Conservation (phyloP, 805 yeast genomes). For the Candida orba region DNA sequence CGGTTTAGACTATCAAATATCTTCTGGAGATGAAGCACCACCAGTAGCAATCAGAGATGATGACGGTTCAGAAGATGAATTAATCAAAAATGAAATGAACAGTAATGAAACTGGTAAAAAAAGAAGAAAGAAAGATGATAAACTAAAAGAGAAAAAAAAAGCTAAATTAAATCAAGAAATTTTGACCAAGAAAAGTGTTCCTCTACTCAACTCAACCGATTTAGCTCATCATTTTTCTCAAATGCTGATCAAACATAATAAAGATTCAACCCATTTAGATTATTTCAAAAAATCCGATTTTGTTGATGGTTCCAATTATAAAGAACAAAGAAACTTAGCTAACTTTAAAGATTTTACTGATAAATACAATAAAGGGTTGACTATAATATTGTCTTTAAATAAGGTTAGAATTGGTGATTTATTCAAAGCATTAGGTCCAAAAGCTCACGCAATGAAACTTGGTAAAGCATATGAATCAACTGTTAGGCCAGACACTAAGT, state of each 20-base stretch:
- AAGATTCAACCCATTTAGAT: constrained; percentile 70
- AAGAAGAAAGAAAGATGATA: constrained; percentile 29
- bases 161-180: constrained; percentile 60
- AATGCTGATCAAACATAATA: constrained; percentile 49
- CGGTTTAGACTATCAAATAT: constrained; percentile 57
- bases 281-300: constrained; percentile 52
- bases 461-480: constrained; percentile 23
- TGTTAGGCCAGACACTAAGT: constrained; percentile 22
- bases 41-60: constrained; percentile 28
- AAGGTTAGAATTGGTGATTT: constrained; percentile 86
- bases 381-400: constrained; percentile 56
- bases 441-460: constrained; percentile 20
- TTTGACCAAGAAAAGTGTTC: constrained; percentile 46
- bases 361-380: constrained; percentile 39
- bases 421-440: constrained; percentile 46
- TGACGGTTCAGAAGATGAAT: constrained; percentile 22
- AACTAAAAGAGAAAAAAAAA: constrained; percentile 56
- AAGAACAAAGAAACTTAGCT: constrained; percentile 44
- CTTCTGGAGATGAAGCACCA: constrained; percentile 32
- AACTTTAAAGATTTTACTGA: constrained; percentile 50
- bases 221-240: constrained; percentile 64
- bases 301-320: constrained; percentile 54
- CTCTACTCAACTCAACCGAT: constrained; percentile 47
- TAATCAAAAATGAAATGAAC: constrained; percentile 7
- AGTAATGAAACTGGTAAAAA: constrained; percentile 10